phyloP scores from a whole-genome alignment of 2,329 filamentous ascomycete species.

The Botryotinia convoluta region DNA sequence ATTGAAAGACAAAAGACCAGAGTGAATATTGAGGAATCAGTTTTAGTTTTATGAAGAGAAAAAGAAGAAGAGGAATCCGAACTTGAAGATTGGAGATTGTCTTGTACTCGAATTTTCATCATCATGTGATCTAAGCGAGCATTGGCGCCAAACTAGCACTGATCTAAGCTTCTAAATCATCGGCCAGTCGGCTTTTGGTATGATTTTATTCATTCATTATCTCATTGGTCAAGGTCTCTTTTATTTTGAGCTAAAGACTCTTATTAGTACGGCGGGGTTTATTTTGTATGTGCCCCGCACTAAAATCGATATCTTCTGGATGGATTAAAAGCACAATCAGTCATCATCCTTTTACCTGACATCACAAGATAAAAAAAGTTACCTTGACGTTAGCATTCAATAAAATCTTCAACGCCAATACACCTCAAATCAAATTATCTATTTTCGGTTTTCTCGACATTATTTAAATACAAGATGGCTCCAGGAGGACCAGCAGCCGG shows the following conservation, averaged over 20 bases:
- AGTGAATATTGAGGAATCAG: slow-evolving; percentile 62
- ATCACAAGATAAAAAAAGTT: slow-evolving; percentile 2
- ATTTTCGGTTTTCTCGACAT: neutral
- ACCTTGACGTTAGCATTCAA: neutral
- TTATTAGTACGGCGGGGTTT: slow-evolving; percentile 1
- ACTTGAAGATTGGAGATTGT: neutral
- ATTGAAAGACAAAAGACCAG: slow-evolving; percentile 56
- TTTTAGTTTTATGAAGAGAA: slow-evolving; percentile 46
- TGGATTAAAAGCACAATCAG: slow-evolving; percentile 4
- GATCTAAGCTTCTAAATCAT: neutral
- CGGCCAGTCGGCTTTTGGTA: neutral
- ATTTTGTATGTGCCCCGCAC: slow-evolving; percentile 1
- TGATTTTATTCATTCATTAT: neutral
- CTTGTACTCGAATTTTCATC: slow-evolving; percentile 5
- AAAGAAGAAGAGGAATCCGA: slow-evolving; percentile 19
- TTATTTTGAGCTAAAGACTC: neutral
- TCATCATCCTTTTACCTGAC: slow-evolving; percentile 4
- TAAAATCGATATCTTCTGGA: slow-evolving; percentile 7
- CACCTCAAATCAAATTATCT: neutral
- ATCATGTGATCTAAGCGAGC: slow-evolving; percentile 12
- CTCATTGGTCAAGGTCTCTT: neutral
- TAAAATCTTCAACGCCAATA: neutral
- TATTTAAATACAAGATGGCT: slow-evolving; percentile 43
- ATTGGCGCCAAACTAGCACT: neutral
- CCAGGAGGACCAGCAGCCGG: slow-evolving; percentile 45